Evolutionary conservation across 148 eudicot genomes (phyloP).

Genomic region (Camellia granthamiana): DNA sequence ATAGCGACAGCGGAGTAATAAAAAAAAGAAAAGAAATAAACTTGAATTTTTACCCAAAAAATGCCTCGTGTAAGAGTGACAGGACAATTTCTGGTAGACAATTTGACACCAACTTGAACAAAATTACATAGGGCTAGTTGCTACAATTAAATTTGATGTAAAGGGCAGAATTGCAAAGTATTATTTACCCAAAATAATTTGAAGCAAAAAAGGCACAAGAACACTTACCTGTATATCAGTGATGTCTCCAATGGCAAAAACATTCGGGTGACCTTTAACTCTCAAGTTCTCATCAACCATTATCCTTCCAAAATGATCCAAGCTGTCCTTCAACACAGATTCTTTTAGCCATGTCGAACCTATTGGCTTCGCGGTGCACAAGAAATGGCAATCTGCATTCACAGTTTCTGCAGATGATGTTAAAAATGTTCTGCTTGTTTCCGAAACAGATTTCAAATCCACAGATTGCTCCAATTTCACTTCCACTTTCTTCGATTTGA

Average conservation of each 20-base stretch:
- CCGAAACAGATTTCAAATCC: slow-evolving; percentile 29
- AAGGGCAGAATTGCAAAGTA: too few relatives aligned
- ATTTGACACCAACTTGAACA: too few relatives aligned
- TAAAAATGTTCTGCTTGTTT: slow-evolving; percentile 29
- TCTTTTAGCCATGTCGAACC: slow-evolving; percentile 49
- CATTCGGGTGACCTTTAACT: slow-evolving; percentile 48
- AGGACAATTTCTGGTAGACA: too few relatives aligned
- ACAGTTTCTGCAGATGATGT: slow-evolving; percentile 51
- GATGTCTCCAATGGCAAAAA: slow-evolving; percentile 61
- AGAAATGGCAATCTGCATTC: slow-evolving; percentile 53
- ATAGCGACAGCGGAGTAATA: too few relatives aligned
- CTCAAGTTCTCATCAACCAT: slow-evolving; percentile 54
- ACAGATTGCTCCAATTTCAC: slow-evolving; percentile 47
- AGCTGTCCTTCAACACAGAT: slow-evolving; percentile 35
- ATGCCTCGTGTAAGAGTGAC: too few relatives aligned
- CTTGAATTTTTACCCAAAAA: too few relatives aligned
- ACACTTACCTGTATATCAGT: slow-evolving; percentile 46
- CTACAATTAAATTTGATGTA: too few relatives aligned
- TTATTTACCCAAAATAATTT: neutral
- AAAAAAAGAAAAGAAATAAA: too few relatives aligned
- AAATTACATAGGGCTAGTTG: too few relatives aligned
- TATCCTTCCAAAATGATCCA: slow-evolving; percentile 46
- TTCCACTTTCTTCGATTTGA: slow-evolving; percentile 46
- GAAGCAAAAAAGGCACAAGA: neutral
- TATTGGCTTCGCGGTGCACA: slow-evolving; percentile 51